Evolutionary conservation across 345 rosid genomes (phyloP).

Genomic region (Syzygium jambos): DNA sequence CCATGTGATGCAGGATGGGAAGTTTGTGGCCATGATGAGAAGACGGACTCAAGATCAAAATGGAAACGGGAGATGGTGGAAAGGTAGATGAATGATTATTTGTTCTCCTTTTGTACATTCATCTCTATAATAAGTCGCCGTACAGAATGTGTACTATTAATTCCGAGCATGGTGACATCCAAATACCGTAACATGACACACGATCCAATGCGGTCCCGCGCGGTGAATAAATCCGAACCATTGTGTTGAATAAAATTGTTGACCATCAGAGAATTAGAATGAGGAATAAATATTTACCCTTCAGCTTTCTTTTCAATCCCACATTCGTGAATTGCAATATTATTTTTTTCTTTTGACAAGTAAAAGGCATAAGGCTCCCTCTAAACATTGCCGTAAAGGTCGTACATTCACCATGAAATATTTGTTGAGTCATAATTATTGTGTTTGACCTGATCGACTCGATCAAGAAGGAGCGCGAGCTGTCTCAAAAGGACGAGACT

Average conservation of each 20-base stretch:
- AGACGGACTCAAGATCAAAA: not conserved
- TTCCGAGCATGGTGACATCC: too few relatives aligned
- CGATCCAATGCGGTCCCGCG: too few relatives aligned
- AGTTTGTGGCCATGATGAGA: conserved; percentile 28
- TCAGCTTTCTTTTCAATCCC: too few relatives aligned
- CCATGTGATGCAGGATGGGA: conserved; percentile 24
- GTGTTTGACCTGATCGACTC: conserved; percentile 83
- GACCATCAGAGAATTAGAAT: not conserved
- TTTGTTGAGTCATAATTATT: not conserved
- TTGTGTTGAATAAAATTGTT: not conserved
- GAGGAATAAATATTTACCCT: not conserved
- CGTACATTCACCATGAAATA: not conserved
- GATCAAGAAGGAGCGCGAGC: conserved; percentile 68
- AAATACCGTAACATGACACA: too few relatives aligned
- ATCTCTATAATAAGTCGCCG: not conserved
- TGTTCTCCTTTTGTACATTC: not conserved
- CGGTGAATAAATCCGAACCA: not conserved
- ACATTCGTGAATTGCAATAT: too few relatives aligned
- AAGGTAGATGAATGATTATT: not conserved
- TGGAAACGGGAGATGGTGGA: not conserved
- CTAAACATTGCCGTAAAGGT: not conserved
- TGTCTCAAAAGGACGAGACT: conserved; percentile 45
- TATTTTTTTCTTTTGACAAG: not conserved
- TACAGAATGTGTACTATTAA: too few relatives aligned
- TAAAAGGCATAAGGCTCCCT: not conserved